Base-by-base conservation (phyloP, 2,329 filamentous ascomycete species). In the Xylaria hypoxylon region DNA sequence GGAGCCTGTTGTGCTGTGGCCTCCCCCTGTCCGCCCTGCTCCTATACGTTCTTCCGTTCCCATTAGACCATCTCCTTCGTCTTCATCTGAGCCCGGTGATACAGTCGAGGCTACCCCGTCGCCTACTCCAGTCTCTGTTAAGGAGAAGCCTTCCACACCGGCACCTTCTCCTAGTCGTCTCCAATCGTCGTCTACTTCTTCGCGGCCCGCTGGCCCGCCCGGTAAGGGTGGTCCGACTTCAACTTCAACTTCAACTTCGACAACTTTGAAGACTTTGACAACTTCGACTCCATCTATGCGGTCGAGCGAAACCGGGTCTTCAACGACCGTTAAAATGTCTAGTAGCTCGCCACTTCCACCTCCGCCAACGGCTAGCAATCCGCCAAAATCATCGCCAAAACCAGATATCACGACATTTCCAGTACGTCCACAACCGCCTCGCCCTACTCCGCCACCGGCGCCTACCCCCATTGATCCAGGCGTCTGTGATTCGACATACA, bases 401-500 rank as follows among this genome's bases (percentile, higher is more conserved):
- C 38, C 38, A 7, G 15, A 24, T 15, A 13, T 38, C 35, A 38
- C 15, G 7, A 44, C 53, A 44, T 40, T 45, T 31, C 57, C 51
- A n/a, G 24, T 26, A 5, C 48, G n/a, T 24, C 31, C 55, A 15
- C 19, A 53, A 31, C 3, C 28, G 48, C 10, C 33, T 19, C n/a
- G 44, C 26, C 38, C 40, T 7, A 55, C 31, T 38, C 58, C 51
- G 24, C 55, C 61, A 5, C 58, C 67, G 1, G 24, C 62, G 3
- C 55, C 63, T 5, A 26, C 47, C 35, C 57, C 15, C 10, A 4
- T n/a, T 3, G 26, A 33, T 2, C 69, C 71, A 8, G 52, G 44
- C 40, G 66, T 68, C 58, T 75, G 73, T 69, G 55, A 63, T 22
- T 47, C 61, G 2, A 5, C 35, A 2, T 74, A 74, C 69, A 57